A percentile compares a stretch with the other conserved stretches of the same genome.
phyloP scores from a whole-genome alignment of 164 flowering plant genomes.

The Cinnamomum micranthum region DNA sequence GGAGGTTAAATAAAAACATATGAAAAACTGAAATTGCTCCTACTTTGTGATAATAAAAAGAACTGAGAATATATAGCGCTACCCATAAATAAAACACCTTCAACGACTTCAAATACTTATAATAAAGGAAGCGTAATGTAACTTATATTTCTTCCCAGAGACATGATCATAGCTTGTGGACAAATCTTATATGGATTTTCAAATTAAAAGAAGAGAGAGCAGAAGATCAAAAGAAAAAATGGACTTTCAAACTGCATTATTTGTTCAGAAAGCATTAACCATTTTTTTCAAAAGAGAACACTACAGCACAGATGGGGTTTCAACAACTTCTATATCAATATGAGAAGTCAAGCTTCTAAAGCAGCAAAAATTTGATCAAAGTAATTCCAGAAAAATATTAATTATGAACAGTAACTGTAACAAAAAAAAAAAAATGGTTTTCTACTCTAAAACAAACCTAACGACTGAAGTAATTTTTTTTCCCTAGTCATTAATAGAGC shows the following conservation, averaged over 20 bases:
- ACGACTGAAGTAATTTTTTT: no score
- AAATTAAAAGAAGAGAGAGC: background rate
- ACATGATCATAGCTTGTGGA: background rate
- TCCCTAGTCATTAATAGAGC: no score
- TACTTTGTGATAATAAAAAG: no score
- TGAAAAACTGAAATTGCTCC: no score
- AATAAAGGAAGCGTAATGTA: no score
- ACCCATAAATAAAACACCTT: no score
- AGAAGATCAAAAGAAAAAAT: background rate
- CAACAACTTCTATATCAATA: background rate
- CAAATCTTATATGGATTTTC: background rate
- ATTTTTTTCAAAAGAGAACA: background rate
- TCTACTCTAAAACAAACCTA: no score
- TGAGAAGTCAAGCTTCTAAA: constrained; percentile 3
- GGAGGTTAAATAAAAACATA: no score
- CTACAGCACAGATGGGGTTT: background rate
- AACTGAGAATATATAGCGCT: no score
- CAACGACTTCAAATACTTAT: background rate
- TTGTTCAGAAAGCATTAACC: background rate
- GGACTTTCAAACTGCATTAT: background rate
- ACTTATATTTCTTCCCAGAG: background rate
- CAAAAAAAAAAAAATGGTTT: background rate
- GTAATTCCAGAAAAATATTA: background rate
- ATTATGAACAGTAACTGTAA: background rate
- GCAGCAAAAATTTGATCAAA: background rate